Base-by-base conservation (phyloP, 352 stramenopile species). In the Phytophthora tubulina region DNA sequence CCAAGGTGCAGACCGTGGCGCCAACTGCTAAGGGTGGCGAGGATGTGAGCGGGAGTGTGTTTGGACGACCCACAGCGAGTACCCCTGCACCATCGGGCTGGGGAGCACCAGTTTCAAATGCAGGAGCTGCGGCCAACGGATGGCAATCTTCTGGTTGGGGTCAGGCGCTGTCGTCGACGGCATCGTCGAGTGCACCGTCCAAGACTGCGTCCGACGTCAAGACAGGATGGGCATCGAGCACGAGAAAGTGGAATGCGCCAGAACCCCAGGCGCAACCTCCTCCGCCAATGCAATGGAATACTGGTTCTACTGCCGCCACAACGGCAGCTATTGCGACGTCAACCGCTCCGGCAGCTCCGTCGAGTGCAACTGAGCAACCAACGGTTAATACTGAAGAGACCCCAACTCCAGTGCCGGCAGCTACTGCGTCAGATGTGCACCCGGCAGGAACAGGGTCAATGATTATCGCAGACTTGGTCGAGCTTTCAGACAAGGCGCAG, bases 401-500 rank as follows among this genome's bases (percentile, higher is more conserved):
- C 53, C 7, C 59, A 54, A 17, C 44, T 27, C 10, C 56, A 11
- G 32, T 17, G 8, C 42, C 61, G 14, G 36, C 48, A 39, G 21
- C 59, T 66, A 51, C 31, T 63, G 48, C 33, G 68, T 51, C 61
- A n/a, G 14, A 66, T 42, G 32, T 8, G 10, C 13, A 49, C 49
- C 31, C 53, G 30, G 17, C 55, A 27, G 56, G 31, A 21, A 9
- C 46, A 50, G 31, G 11, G 2, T 31, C 53, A 27, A 60, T 36
- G 13, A 51, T 38, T 3, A 70, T 46, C 4, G 39, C 46, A 21
- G 78, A 77, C 57, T 36, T 69, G 0, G 62, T 81, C 10, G 70
- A 80, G 51, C 61, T 92, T 53, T 92, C 84, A 8, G 81, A 88
- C 21, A 92, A 92, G 50, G 84, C 84, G 10, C 82, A 84, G 49